These are phyloP conservation scores for Caloboletus inedulis DNA, from an alignment of 1,284 basidiomycete species.

Conservation along the genomic window DNA sequence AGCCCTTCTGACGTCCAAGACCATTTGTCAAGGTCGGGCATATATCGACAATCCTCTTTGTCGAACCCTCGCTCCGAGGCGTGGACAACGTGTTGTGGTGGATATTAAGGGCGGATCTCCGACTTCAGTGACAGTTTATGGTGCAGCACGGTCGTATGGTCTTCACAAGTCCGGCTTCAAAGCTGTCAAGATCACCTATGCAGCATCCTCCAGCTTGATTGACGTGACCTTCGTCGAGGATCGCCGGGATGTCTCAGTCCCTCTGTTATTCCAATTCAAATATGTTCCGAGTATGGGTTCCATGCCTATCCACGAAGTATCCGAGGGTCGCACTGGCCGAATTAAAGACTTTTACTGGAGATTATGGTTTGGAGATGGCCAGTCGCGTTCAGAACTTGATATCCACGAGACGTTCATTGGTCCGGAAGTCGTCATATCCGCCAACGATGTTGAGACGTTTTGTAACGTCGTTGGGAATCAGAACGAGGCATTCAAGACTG, in stretches of 20 bases:
- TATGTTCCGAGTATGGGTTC: constrained; percentile 90
- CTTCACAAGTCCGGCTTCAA: constrained; percentile 76
- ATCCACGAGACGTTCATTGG: constrained; percentile 79
- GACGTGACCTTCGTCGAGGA: constrained; percentile 84
- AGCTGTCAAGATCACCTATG: constrained; percentile 74
- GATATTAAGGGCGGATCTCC: constrained; percentile 46
- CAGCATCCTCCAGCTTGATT: constrained; percentile 57
- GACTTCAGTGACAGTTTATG: constrained; percentile 62
- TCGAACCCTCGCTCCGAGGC: constrained; percentile 82
- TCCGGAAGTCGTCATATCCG: constrained; percentile 78
- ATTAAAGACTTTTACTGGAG: constrained; percentile 99
- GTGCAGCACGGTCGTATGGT: constrained; percentile 80
- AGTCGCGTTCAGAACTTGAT: constrained; percentile 69
- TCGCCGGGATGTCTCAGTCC: constrained; percentile 72
- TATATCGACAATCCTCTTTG: constrained; percentile 91
- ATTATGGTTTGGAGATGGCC: constrained; percentile 90
- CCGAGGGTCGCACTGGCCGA: constrained; percentile 79
- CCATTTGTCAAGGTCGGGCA: constrained; percentile 78
- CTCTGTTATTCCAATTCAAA: constrained; percentile 78
- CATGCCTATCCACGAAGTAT: constrained; percentile 91
- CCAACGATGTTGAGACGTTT: constrained; percentile 80
- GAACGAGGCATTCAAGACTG: constrained; percentile 84
- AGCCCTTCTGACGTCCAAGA: constrained; percentile 80
- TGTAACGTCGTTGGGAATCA: constrained; percentile 94
- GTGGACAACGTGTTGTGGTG: constrained; percentile 74